These are phyloP conservation scores for Plasmodium cynomolgi DNA, from an alignment of 169 alveolate genomes.

Conservation along the genomic window DNA sequence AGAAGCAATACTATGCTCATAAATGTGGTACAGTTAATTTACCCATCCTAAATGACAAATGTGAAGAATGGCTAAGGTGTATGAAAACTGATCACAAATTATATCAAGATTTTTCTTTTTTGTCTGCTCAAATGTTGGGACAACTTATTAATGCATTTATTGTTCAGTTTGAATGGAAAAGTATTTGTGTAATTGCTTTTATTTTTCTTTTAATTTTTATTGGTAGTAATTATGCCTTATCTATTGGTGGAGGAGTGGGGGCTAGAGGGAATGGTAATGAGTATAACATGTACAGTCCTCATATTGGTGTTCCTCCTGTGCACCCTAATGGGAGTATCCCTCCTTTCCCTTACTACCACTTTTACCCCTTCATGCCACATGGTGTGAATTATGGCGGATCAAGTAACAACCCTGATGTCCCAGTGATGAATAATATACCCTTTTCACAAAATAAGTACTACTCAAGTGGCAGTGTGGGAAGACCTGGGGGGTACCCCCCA, in stretches of 20 bases:
- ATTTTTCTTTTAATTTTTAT: slow-evolving; percentile 68
- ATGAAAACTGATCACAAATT: slow-evolving; percentile 68
- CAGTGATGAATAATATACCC: slow-evolving; percentile 13
- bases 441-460: slow-evolving; percentile 16
- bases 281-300: background rate
- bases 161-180: slow-evolving; percentile 75
- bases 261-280: slow-evolving; percentile 6
- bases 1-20: slow-evolving; percentile 69
- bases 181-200: slow-evolving; percentile 74
- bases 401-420: background rate
- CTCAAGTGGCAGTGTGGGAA: background rate
- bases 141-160: slow-evolving; percentile 72
- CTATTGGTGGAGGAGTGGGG: slow-evolving; percentile 44
- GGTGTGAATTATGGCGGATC: slow-evolving; percentile 28
- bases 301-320: background rate
- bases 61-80: slow-evolving; percentile 74
- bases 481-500: background rate
- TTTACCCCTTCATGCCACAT: slow-evolving; percentile 28
- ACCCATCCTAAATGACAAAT: slow-evolving; percentile 66
- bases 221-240: slow-evolving; percentile 75
- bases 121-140: slow-evolving; percentile 74
- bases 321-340: background rate
- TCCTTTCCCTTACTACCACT: slow-evolving; percentile 31
- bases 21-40: slow-evolving; percentile 74
- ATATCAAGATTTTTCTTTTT: slow-evolving; percentile 71